Conservation (phyloP, 345 rosid genomes). For the Kandelia obovata region DNA sequence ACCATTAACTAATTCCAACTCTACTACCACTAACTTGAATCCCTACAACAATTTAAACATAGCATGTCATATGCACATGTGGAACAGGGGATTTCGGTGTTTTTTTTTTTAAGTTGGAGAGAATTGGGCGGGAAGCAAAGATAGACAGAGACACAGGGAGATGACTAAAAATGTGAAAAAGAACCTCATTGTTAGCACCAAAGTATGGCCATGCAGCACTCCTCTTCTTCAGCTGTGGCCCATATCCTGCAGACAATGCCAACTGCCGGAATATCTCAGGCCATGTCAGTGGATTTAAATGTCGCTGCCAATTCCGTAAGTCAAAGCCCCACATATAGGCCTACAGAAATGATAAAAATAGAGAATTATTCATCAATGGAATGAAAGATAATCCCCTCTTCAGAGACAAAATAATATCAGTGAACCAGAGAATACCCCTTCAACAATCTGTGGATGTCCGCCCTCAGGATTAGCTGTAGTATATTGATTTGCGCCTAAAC, state of each 20-base stretch:
- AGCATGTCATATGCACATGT: too few relatives aligned
- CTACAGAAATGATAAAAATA: constrained; percentile 38
- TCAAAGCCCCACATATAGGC: constrained; percentile 99
- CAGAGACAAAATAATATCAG: constrained; percentile 12
- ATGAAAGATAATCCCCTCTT: constrained; percentile 1
- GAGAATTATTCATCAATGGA: constrained; percentile 12
- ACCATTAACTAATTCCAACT: too few relatives aligned
- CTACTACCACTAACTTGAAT: too few relatives aligned
- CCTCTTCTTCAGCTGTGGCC: constrained; percentile 76
- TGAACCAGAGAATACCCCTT: constrained; percentile 67
- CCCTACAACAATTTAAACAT: too few relatives aligned
- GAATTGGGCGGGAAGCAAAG: background rate
- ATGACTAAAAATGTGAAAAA: background rate
- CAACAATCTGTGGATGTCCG: constrained; percentile 90
- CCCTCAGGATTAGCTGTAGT: constrained; percentile 90
- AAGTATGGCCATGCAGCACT: constrained; percentile 32
- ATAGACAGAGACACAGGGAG: background rate
- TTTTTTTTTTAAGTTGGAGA: background rate
- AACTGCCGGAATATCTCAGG: constrained; percentile 90
- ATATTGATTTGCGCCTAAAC: constrained; percentile 76
- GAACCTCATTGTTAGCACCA: constrained; percentile 71
- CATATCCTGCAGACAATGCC: constrained; percentile 86
- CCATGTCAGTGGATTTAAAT: constrained; percentile 87
- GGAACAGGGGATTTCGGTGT: too few relatives aligned
- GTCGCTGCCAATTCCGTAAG: constrained; percentile 88